These are phyloP conservation scores for Lactuca sativa DNA, from an alignment of 129 eudicot genomes.

Conservation along the genomic window DNA sequence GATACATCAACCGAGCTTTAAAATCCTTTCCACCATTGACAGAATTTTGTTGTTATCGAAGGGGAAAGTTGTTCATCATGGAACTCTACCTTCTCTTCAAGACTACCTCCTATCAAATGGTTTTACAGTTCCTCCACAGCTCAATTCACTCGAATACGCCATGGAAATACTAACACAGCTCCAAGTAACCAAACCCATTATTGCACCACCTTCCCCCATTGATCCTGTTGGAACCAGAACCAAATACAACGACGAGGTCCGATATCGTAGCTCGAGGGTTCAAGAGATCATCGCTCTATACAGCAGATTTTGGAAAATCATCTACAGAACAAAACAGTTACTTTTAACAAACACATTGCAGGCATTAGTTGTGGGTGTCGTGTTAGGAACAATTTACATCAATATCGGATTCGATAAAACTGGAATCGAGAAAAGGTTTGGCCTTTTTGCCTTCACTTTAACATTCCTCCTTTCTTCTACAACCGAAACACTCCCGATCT, in stretches of 20 bases:
- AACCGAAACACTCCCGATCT: constrained; percentile 87
- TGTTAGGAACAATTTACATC: constrained; percentile 87
- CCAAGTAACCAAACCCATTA: constrained; percentile 15
- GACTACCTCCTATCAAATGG: constrained; percentile 44
- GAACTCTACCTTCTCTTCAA: constrained; percentile 61
- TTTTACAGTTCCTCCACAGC: constrained; percentile 82
- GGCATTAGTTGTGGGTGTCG: constrained; percentile 80
- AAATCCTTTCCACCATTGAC: constrained; percentile 75
- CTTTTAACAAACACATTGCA: constrained; percentile 81
- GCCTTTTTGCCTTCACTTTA: constrained; percentile 90
- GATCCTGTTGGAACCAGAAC: not conserved
- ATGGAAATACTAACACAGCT: constrained; percentile 87
- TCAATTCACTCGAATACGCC: constrained; percentile 86
- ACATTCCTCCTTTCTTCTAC: constrained; percentile 94
- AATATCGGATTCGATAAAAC: constrained; percentile 70
- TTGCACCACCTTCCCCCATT: constrained; percentile 15
- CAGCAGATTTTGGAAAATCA: constrained; percentile 70
- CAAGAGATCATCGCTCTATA: constrained; percentile 62
- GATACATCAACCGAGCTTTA: constrained; percentile 94
- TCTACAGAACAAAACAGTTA: constrained; percentile 78
- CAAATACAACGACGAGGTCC: constrained; percentile 19
- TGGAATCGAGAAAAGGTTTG: constrained; percentile 78
- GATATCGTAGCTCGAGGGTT: constrained; percentile 67
- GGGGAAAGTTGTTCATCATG: constrained; percentile 83
- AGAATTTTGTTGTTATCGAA: constrained; percentile 59